These are phyloP conservation scores for Huntiella abstrusa DNA, from an alignment of 2,329 filamentous ascomycete genomes.

Conservation along the genomic window DNA sequence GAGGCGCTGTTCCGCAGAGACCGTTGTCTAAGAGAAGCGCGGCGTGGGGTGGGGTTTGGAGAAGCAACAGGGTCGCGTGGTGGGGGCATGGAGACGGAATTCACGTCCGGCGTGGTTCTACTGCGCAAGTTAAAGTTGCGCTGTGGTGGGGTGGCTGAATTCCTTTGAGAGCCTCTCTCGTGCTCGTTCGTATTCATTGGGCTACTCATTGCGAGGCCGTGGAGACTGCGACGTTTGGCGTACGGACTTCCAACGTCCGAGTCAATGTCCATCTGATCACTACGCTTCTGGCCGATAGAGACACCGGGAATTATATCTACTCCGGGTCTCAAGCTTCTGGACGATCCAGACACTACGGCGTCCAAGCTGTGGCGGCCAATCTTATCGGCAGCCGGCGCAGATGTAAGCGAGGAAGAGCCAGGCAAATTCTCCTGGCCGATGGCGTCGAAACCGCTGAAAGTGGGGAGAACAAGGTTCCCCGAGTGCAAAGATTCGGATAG, in stretches of 20 bases:
- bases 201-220: slow-evolving; percentile 37
- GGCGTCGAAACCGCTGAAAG: slow-evolving; percentile 11
- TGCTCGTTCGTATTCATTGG: slow-evolving; percentile 20
- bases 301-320: slow-evolving; percentile 9
- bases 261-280: slow-evolving; percentile 81
- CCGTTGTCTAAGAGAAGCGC: slow-evolving; percentile 65
- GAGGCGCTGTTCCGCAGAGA: slow-evolving; percentile 44
- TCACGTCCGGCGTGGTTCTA: slow-evolving; percentile 16
- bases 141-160: slow-evolving; percentile 5
- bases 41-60: slow-evolving; percentile 39
- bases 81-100: slow-evolving; percentile 17
- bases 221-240: slow-evolving; percentile 75
- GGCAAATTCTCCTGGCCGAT: slow-evolving; percentile 24
- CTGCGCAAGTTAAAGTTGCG: slow-evolving; percentile 17
- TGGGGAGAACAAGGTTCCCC: slow-evolving; percentile 41
- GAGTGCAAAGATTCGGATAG: slow-evolving; percentile 52
- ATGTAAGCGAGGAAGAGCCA: slow-evolving; percentile 15
- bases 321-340: slow-evolving; percentile 2
- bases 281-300: slow-evolving; percentile 39
- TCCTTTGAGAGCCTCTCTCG: slow-evolving; percentile 21
- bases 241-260: slow-evolving; percentile 67
- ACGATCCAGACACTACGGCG: slow-evolving; percentile 16
- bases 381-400: slow-evolving; percentile 29
- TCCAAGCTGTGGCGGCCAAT: slow-evolving; percentile 35
- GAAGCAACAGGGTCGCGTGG: slow-evolving; percentile 22